Evolutionary conservation across 2,329 filamentous ascomycete genomes (phyloP), one percentile per base, ranked within the genome.

Genomic region (Stachybotrys echinatus): DNA sequence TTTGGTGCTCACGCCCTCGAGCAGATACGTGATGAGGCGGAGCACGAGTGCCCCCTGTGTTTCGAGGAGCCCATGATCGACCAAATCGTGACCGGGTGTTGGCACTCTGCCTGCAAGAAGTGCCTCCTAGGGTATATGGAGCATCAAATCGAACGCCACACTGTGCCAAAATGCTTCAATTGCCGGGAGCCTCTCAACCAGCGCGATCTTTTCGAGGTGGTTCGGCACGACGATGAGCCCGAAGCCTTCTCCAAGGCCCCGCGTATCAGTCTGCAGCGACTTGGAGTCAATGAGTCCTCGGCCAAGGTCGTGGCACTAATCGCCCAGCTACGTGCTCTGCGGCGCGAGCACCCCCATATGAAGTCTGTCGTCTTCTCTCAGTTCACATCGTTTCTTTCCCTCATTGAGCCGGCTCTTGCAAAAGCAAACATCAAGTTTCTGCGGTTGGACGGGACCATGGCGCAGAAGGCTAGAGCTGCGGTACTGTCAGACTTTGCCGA

Each of bases 301-400:
- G 89, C 94, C 44, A 99, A 99, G 67, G 88, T 97, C 12, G 83
- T 88, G 42, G 81, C 88, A 1, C 77, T 99, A 5, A 79, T 96
- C 55, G 79, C 75, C 4, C 84, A 94, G 52, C 80, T 99, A 5
- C 86, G 87, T 40, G 72, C 74, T 2, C 70, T 95, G 7, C 83
- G 87, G 10, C 79, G 75, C 50, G 76, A 82, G 46, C 74, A 87
- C n/a, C 80, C 85, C 0, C 75, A 68, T 5, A 87, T 86, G 45
- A 97, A 96, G 69, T 90, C 88, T 1, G 92, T 97, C 20, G 85
- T 99, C 27, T 99, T 99, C 71, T 94, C 88, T 50, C 94, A 99
- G 68, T 99, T 99, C 67, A 99, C 94, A 0, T 95, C 92, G 0
- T 99, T 97, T 67, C 81, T 99, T 58, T 85, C 91, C 55, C 82